A percentile compares a stretch with the other conserved stretches of the same genome.
phyloP scores from a whole-genome alignment of 306 rosid genomes.

The Acmispon strigosus region DNA sequence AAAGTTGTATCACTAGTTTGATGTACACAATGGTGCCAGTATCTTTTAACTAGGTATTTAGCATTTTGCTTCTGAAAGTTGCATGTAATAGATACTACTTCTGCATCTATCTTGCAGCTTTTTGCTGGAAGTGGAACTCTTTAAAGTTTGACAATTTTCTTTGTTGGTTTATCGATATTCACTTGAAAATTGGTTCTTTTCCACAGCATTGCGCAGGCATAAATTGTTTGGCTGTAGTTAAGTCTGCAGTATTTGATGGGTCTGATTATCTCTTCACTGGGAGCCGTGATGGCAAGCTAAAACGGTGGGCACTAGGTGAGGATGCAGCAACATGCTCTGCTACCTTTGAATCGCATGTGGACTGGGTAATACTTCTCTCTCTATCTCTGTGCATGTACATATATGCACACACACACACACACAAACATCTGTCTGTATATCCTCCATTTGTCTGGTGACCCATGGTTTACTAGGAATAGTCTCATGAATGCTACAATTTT shows the following conservation, averaged over 20 bases:
- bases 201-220: constrained; percentile 93
- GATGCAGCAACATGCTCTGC: constrained; percentile 79
- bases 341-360: constrained; percentile 97
- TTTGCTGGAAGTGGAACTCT: constrained; percentile 35
- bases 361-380: constrained; percentile 64
- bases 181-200: constrained; percentile 31
- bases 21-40: not conserved
- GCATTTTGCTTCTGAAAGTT: constrained; percentile 3
- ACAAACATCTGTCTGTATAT: not conserved
- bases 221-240: constrained; percentile 72
- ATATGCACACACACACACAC: not conserved
- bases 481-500: not conserved
- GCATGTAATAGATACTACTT: not conserved
- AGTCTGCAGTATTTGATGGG: constrained; percentile 50
- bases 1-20: not conserved
- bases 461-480: not conserved
- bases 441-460: constrained; percentile 4
- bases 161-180: not conserved
- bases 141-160: not conserved
- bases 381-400: not conserved
- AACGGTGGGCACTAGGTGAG: constrained; percentile 73
- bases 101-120: not conserved
- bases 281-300: constrained; percentile 96
- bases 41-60: not conserved
- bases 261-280: constrained; percentile 82